These are phyloP conservation scores for Lentithecium fluviatile DNA, from an alignment of 495 filamentous ascomycete species.

Conservation along the genomic window DNA sequence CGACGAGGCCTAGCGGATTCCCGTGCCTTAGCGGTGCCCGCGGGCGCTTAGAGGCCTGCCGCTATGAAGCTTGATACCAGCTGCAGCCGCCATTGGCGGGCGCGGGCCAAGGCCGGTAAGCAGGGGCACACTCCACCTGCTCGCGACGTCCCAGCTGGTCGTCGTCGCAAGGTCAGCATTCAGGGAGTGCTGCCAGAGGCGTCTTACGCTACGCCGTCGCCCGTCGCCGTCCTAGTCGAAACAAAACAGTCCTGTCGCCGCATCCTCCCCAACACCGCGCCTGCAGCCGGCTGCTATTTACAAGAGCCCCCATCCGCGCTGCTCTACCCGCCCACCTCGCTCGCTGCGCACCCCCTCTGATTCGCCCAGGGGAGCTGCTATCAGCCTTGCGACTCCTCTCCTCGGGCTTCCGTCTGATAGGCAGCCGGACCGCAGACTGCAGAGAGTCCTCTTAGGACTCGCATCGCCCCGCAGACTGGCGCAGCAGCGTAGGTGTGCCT, in stretches of 20 bases:
- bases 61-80: constrained; percentile 17
- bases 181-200: constrained; percentile 1
- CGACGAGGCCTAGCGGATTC: constrained; percentile 1
- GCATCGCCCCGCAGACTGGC: constrained; percentile 21
- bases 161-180: constrained; percentile 18
- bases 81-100: constrained; percentile 17
- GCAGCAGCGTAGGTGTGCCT: not conserved
- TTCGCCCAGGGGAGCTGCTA: constrained; percentile 18
- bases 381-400: constrained; percentile 18
- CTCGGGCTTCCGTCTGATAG: not conserved
- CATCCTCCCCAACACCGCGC: not conserved
- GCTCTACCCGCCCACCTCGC: constrained; percentile 9
- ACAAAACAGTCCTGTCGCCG: not conserved
- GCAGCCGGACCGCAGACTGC: constrained; percentile 4
- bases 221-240: not conserved
- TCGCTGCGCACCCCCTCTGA: constrained; percentile 13
- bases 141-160: constrained; percentile 2
- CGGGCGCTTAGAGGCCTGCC: constrained; percentile 14
- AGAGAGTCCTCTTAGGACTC: not conserved
- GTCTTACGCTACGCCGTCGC: not conserved
- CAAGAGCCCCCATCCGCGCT: not conserved
- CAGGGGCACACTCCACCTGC: constrained; percentile 1
- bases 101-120: constrained; percentile 10
- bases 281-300: not conserved
- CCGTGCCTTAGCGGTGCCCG: constrained; percentile 9